Base-by-base conservation (phyloP, 345 rosid genomes). In the Lumnitzera littorea region DNA sequence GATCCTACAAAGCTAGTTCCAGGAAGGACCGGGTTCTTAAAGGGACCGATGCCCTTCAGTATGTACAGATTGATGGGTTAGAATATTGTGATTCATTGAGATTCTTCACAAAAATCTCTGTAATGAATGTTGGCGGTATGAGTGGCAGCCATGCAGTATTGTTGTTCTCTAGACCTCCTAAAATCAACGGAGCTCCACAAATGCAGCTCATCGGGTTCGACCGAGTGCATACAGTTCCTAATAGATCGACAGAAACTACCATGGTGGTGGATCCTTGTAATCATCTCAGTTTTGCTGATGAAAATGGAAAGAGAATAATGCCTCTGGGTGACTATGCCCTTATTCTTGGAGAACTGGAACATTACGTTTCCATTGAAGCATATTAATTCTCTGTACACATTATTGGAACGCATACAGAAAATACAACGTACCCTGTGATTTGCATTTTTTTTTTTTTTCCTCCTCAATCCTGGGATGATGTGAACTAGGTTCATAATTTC, bases 131-230 rank as follows among this genome's bases (percentile, higher is more conserved):
- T 13, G 98, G 96, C 57, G 77, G 76, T 16, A 75, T 78, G 77
- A 80, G 80, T 20, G 98, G 96, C 29, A 81, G 88, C 68, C 86
- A 92, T 61, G 95, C 84, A 4, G 64, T 89, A 60, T 69, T 89
- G 87, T 55, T 92, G 76, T 89, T 77, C 56, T 71, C 83, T 0
- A 73, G 76, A 74, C 70, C 77, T 51, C 91, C 97, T 2, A 65
- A 24, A 58, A 49, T 72, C 6, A 24, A 36, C 2, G 88, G 91
- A 50, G 69, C 78, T 55, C 94, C 96, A 2, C 70, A 67, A 73
- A 85, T 73, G 58, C 97, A 89, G 58, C 79, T 87, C 60, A 72
- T 92, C 13, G 98, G 90, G 46, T 92, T 84, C 47, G 87, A 87
- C 10, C 80, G 97, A 1, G 84, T 92, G 53, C 82, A 82, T 67